Evolutionary conservation across 345 rosid species (phyloP).

Genomic region (Rhizophora apiculata): DNA sequence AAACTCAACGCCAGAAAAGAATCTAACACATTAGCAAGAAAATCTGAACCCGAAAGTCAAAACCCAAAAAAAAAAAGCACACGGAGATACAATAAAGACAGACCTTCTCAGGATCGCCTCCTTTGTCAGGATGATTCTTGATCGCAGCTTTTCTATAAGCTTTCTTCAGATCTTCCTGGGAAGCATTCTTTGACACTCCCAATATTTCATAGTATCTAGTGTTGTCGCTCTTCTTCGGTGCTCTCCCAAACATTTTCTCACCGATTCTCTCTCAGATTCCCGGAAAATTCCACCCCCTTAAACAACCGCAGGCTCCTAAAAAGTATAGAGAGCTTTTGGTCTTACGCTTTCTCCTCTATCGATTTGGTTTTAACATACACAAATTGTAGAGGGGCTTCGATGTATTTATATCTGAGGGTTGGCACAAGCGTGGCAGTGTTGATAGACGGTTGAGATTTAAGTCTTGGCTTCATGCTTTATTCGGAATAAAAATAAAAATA

Average conservation of each 20-base stretch:
- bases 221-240: constrained; percentile 75
- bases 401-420: not conserved
- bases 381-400: not conserved
- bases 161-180: constrained; percentile 82
- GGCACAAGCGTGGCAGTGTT: not conserved
- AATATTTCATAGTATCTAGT: constrained; percentile 76
- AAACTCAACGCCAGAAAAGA: too few species aligned
- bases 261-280: not conserved
- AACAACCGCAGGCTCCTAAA: not conserved
- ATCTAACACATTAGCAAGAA: too few species aligned
- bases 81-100: not conserved
- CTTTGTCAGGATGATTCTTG: constrained; percentile 94
- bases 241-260: constrained; percentile 68
- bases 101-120: constrained; percentile 99
- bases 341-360: too few species aligned
- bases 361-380: too few species aligned
- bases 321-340: not conserved
- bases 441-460: constrained; percentile 19
- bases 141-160: constrained; percentile 90
- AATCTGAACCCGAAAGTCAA: not conserved
- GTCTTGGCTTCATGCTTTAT: too few species aligned
- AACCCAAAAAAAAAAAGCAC: too few species aligned
- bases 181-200: constrained; percentile 73
- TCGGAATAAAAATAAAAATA: too few species aligned
- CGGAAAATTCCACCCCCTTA: not conserved